A percentile compares a stretch with the other conserved stretches of the same genome.
phyloP scores from a whole-genome alignment of 257 asterid genomes.

The Jacaranda copaia region DNA sequence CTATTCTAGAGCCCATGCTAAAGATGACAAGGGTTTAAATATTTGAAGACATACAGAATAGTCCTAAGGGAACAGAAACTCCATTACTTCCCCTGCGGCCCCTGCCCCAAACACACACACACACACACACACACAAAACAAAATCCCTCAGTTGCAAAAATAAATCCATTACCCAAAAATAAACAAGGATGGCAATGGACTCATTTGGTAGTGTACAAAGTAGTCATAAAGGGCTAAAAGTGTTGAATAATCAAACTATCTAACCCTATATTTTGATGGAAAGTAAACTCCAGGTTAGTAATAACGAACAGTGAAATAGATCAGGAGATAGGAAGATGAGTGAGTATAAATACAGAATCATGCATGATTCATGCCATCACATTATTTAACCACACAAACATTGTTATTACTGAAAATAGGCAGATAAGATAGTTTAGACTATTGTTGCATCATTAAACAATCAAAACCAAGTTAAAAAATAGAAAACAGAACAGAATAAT shows the following conservation, averaged over 20 bases:
- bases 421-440: neutral
- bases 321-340: neutral
- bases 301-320: neutral
- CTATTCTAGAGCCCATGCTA: neutral
- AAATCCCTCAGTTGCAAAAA: constrained; percentile 1
- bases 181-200: neutral
- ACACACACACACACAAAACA: neutral
- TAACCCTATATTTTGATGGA: neutral
- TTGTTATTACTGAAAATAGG: neutral
- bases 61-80: constrained; percentile 13
- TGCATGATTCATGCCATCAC: neutral
- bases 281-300: neutral
- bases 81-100: neutral
- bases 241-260: neutral
- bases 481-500: neutral
- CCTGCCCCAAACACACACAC: neutral
- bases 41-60: constrained; percentile 12
- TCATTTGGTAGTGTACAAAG: constrained; percentile 5
- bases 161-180: neutral
- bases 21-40: neutral
- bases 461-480: neutral
- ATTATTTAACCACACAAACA: neutral
- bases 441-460: neutral
- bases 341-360: neutral
- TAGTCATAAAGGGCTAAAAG: neutral